Base-by-base conservation (phyloP, 1,284 basidiomycete genomes). In the Anthracocystis walkeri region DNA sequence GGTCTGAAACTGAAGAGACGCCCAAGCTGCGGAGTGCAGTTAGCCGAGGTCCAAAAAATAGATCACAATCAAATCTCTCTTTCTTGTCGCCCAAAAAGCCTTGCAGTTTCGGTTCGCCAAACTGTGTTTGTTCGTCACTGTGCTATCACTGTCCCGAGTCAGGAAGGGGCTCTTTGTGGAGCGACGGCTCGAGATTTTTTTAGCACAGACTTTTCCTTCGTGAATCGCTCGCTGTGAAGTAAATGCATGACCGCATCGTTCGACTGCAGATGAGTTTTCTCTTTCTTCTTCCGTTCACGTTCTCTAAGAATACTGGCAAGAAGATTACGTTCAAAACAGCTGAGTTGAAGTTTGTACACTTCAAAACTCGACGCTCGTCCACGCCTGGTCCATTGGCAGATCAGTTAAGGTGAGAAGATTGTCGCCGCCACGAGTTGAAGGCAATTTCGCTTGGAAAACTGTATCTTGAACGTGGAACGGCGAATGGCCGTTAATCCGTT, bases 21-120 rank as follows among this genome's bases (percentile, higher is more conserved):
- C 58, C 65, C 65, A 66, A 45, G 58, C 65, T 61, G 65, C 59
- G 55, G 65, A 68, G 65, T 62, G 48, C 52, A 12, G 18, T 23
- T 64, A 69, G 66, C 66, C 60, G 66, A 69, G 60, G 57, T 59
- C 57, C 33, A 63, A 64, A 60, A 64, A 64, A 59, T 44, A 62
- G 59, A 67, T 67, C 55, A 23, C 44, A 50, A 55, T 45, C 56
- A 52, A 23, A 46, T 46, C 44, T 16, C 23, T 51, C 16, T 35
- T 7, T n/a, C 18, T 35, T 18, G 27, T 27, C 46, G 11, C 5
- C 16, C 49, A 16, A 21, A 21, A 31, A 31, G 1, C 6, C 35
- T 38, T 38, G 35, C 35, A 38, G 4, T 16, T 16, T 38, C 35
- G 14, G 35, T 38, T 38, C 35, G 35, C 35, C 35, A 38, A 38